phyloP scores from a whole-genome alignment of 2,329 filamentous ascomycete species.

The Rosellinia necatrix region DNA sequence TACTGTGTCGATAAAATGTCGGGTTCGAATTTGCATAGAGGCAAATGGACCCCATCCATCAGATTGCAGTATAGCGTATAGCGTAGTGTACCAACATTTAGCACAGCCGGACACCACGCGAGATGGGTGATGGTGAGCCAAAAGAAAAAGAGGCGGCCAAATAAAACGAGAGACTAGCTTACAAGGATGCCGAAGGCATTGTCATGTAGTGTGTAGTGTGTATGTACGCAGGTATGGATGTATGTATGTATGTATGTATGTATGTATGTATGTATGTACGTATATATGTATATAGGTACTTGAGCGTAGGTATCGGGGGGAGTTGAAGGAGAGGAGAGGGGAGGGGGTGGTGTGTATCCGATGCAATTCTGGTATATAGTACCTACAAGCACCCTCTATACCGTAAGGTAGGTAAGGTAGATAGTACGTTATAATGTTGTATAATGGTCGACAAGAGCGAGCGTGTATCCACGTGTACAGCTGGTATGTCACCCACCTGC shows the following conservation, averaged over 20 bases:
- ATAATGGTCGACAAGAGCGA: not conserved
- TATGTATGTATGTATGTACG: not conserved
- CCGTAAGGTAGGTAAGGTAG: not conserved
- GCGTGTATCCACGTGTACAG: too few species aligned
- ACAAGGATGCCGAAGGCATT: not conserved
- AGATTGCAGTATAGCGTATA: slow-evolving; percentile 22
- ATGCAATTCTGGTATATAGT: not conserved
- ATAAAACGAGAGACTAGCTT: slow-evolving; percentile 1
- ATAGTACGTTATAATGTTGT: too few species aligned
- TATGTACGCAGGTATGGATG: not conserved
- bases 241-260: not conserved
- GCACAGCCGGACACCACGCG: slow-evolving; percentile 11
- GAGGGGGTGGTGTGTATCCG: not conserved
- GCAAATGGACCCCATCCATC: slow-evolving; percentile 26
- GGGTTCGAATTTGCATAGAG: slow-evolving; percentile 32
- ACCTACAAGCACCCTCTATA: not conserved
- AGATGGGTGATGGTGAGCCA: slow-evolving; percentile 14
- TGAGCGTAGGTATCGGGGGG: not conserved
- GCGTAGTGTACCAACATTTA: not conserved
- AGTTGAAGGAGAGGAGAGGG: not conserved
- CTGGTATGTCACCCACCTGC: not conserved
- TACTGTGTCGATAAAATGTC: slow-evolving; percentile 29
- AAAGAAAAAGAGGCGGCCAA: slow-evolving; percentile 22
- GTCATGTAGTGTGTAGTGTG: not conserved
- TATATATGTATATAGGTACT: not conserved